Percentiles rank a stretch among this genome's conserved stretches.
These are phyloP conservation scores for Sutorius eximius DNA, from an alignment of 1,284 basidiomycete species.

Conservation along the genomic window DNA sequence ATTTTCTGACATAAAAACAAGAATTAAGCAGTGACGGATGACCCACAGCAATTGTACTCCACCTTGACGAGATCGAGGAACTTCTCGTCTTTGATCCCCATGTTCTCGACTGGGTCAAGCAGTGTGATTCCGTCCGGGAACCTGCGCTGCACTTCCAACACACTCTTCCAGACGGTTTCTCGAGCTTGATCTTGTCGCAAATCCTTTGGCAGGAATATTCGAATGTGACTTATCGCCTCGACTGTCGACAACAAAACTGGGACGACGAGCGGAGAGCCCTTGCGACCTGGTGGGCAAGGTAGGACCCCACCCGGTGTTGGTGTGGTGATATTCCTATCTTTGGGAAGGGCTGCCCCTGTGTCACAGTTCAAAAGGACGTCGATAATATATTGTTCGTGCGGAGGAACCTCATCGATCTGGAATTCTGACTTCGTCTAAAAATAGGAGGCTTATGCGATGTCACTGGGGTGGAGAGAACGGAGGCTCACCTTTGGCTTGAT, in stretches of 20 bases:
- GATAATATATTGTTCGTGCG: slow-evolving; percentile 91
- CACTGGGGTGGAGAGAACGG: background rate
- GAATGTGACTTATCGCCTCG: slow-evolving; percentile 83
- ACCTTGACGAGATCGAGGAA: slow-evolving; percentile 88
- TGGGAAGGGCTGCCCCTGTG: slow-evolving; percentile 60
- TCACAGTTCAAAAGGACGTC: slow-evolving; percentile 91
- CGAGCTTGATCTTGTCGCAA: slow-evolving; percentile 74
- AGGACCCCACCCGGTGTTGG: slow-evolving; percentile 68
- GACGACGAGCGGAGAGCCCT: slow-evolving; percentile 84
- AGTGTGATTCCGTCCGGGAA: slow-evolving; percentile 87
- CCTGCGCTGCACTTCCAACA: slow-evolving; percentile 86
- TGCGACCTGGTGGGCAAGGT: slow-evolving; percentile 70
- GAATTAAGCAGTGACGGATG: slow-evolving; percentile 2
- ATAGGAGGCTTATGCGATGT: background rate
- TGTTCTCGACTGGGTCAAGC: slow-evolving; percentile 92
- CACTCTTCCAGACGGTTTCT: slow-evolving; percentile 86
- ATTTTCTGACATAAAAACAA: slow-evolving; percentile 69
- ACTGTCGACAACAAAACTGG: slow-evolving; percentile 89
- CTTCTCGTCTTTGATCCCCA: slow-evolving; percentile 94
- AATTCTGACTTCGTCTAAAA: slow-evolving; percentile 31
- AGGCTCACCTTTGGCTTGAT: slow-evolving; percentile 63
- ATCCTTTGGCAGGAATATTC: slow-evolving; percentile 90
- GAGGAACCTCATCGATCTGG: slow-evolving; percentile 61
- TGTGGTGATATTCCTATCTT: slow-evolving; percentile 56
- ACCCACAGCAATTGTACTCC: slow-evolving; percentile 11